Percentiles rank a stretch among this genome's conserved stretches.
phyloP scores from a whole-genome alignment of 179 eudicot species.

The Pouteria campechiana region DNA sequence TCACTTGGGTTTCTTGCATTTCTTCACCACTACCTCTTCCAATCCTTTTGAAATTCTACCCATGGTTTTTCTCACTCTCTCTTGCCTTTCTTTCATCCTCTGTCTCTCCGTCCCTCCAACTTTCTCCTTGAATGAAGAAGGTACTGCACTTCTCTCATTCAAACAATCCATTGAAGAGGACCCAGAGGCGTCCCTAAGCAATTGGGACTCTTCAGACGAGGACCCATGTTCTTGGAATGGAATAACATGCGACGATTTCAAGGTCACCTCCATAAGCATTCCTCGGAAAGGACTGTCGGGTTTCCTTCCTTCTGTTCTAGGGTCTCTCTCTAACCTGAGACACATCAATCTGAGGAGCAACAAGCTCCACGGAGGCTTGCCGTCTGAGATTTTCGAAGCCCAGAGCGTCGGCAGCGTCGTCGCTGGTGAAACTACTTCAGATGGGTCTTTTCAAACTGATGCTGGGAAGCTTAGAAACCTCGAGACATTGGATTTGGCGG shows the following conservation, averaged over 20 bases:
- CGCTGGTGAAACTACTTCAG: conserved; percentile 63
- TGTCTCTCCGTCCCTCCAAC: conserved; percentile 14
- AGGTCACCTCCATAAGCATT: conserved; percentile 68
- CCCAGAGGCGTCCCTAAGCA: conserved; percentile 61
- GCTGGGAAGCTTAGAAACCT: conserved; percentile 60
- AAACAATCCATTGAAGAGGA: conserved; percentile 53
- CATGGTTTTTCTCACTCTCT: too few species aligned
- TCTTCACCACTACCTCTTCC: too few species aligned
- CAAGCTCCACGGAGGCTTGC: conserved; percentile 48
- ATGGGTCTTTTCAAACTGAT: conserved; percentile 69
- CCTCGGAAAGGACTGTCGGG: conserved; percentile 74
- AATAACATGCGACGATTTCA: conserved; percentile 62
- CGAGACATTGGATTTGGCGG: conserved; percentile 67
- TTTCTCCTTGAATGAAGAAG: conserved; percentile 58
- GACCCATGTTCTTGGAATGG: conserved; percentile 99
- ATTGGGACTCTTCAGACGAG: conserved; percentile 67
- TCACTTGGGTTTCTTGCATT: too few species aligned
- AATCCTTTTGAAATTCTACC: too few species aligned
- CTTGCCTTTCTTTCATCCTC: conserved; percentile 17
- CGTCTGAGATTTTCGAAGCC: conserved; percentile 49
- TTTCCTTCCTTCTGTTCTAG: conserved; percentile 47
- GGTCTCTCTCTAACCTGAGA: conserved; percentile 52
- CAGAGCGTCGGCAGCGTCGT: conserved; percentile 77
- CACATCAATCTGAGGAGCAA: conserved; percentile 78
- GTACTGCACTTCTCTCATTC: conserved; percentile 54